phyloP scores from a whole-genome alignment of 805 yeast species.

The Metschnikowia matae region DNA sequence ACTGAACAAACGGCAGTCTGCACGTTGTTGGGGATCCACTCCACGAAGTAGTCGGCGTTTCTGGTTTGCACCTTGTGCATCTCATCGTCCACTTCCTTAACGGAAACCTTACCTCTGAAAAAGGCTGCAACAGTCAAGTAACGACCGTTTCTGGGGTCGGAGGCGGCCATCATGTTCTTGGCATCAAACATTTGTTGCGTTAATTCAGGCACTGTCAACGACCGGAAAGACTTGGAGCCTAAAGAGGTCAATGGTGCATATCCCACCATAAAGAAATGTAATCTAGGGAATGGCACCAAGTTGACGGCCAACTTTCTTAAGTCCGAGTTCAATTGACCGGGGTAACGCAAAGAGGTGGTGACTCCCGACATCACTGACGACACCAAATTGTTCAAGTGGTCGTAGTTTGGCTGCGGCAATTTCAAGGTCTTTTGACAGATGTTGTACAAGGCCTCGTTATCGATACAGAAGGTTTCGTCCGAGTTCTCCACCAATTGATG shows the following conservation, averaged over 20 bases:
- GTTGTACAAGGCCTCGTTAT: conserved; percentile 88
- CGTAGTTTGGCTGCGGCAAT: conserved; percentile 72
- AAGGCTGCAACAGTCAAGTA: conserved; percentile 91
- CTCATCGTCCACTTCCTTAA: conserved; percentile 92
- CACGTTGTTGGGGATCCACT: conserved; percentile 94
- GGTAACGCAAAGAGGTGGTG: conserved; percentile 89
- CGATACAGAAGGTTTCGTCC: conserved; percentile 92
- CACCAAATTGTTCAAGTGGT: conserved; percentile 75
- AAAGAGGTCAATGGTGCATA: conserved; percentile 87
- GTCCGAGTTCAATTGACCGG: conserved; percentile 92
- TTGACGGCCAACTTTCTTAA: conserved; percentile 90
- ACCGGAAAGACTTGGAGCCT: conserved; percentile 77
- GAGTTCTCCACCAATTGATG: conserved; percentile 89
- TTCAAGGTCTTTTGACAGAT: conserved; percentile 85
- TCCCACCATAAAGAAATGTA: conserved; percentile 94
- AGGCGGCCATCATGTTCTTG: conserved; percentile 93
- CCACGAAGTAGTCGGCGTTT: conserved; percentile 81
- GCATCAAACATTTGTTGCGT: conserved; percentile 93
- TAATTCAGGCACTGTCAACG: conserved; percentile 83
- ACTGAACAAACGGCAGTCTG: conserved; percentile 92
- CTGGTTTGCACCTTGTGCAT: conserved; percentile 80
- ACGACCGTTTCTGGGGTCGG: conserved; percentile 87
- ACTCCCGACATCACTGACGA: conserved; percentile 94
- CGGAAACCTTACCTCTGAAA: conserved; percentile 90
- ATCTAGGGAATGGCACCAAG: conserved; percentile 91